Evolutionary conservation across 306 rosid species (phyloP).

Genomic region (Potentilla sterilis): DNA sequence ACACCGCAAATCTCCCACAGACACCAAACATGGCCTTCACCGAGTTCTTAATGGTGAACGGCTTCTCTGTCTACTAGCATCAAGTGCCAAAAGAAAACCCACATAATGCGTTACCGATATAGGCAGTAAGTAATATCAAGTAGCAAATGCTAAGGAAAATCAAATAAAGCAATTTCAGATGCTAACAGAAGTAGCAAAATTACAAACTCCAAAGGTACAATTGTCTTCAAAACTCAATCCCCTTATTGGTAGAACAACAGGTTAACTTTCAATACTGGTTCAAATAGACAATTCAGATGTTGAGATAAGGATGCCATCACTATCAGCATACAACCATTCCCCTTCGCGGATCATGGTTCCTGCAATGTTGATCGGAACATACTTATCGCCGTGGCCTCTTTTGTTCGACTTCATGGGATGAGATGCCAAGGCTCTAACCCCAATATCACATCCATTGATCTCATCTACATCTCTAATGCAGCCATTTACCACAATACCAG

Average conservation of each 20-base stretch:
- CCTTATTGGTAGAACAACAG: neutral
- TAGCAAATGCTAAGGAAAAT: too few relatives aligned
- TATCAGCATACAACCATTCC: constrained; percentile 84
- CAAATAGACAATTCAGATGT: constrained; percentile 14
- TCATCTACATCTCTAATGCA: constrained; percentile 89
- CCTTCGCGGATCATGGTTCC: constrained; percentile 62
- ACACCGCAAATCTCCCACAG: neutral
- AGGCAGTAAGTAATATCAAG: too few relatives aligned
- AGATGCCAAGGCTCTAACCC: constrained; percentile 72
- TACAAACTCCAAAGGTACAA: neutral
- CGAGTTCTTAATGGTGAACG: too few relatives aligned
- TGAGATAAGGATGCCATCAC: constrained; percentile 30
- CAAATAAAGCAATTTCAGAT: neutral
- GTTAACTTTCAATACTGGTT: neutral
- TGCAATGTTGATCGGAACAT: constrained; percentile 40
- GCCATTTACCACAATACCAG: constrained; percentile 75
- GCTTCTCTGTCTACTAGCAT: too few relatives aligned
- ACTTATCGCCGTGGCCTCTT: constrained; percentile 36
- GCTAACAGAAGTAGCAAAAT: neutral
- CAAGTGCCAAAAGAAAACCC: too few relatives aligned
- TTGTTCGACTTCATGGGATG: constrained; percentile 61
- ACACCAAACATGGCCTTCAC: neutral
- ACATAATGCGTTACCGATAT: too few relatives aligned
- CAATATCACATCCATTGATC: constrained; percentile 64
- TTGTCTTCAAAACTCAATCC: neutral